These are phyloP conservation scores for Aureobasidium sp. DNA, from an alignment of 2,329 filamentous ascomycete genomes.

Conservation along the genomic window DNA sequence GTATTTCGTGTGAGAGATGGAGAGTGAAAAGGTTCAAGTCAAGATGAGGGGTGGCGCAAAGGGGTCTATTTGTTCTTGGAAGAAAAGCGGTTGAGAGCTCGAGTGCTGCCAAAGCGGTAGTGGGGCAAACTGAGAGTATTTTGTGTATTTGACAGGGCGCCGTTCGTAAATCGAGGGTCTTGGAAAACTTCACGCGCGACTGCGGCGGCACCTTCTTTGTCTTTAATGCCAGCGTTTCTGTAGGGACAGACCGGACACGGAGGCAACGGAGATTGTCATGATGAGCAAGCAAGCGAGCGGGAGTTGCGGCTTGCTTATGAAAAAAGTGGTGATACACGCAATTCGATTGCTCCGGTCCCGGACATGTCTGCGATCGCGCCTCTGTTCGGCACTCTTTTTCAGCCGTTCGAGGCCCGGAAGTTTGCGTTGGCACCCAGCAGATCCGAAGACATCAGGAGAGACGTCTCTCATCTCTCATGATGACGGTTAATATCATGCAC, in stretches of 20 bases:
- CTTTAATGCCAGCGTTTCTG: neutral
- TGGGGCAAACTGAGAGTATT: neutral
- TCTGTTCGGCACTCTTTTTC: constrained; percentile 3
- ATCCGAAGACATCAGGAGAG: neutral
- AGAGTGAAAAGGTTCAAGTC: neutral
- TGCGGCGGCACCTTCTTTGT: neutral
- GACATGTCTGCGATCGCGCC: neutral
- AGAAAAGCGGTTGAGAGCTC: constrained; percentile 7
- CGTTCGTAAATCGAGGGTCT: constrained; percentile 5
- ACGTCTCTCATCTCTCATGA: neutral
- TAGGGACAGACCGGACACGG: neutral
- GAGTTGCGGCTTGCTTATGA: constrained; percentile 1
- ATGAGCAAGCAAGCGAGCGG: constrained; percentile 11
- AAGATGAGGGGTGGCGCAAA: neutral
- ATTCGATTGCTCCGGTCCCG: neutral
- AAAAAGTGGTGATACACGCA: constrained; percentile 6
- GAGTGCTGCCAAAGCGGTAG: constrained; percentile 4
- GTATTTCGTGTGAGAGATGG: neutral
- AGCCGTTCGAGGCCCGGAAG: constrained; percentile 11
- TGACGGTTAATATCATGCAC: neutral
- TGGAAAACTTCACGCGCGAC: neutral
- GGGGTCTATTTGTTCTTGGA: constrained; percentile 2
- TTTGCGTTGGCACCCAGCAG: neutral
- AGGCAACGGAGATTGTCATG: constrained; percentile 11
- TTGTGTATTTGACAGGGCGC: neutral